phyloP scores from a whole-genome alignment of 2,329 filamentous ascomycete genomes.

The Amauroascus niger region DNA sequence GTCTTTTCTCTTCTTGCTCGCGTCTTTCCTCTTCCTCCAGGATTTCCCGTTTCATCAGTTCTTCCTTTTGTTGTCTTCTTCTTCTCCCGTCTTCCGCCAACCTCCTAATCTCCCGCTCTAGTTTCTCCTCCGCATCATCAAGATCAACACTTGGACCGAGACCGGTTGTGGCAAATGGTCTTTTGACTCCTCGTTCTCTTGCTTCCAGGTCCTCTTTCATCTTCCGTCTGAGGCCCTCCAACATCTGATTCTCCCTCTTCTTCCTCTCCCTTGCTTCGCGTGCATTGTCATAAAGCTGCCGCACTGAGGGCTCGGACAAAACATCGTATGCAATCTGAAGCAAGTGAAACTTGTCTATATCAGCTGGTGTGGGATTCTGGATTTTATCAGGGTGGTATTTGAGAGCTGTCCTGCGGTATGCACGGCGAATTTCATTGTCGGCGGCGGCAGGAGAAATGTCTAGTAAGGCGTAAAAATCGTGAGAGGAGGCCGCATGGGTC shows the following conservation, averaged over 20 bases:
- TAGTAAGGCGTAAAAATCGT: constrained; percentile 72
- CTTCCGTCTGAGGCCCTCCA: constrained; percentile 61
- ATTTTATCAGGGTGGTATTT: constrained; percentile 93
- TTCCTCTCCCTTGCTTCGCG: constrained; percentile 62
- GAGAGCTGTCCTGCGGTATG: constrained; percentile 76
- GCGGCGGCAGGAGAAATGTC: constrained; percentile 54
- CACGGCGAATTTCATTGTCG: constrained; percentile 67
- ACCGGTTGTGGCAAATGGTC: constrained; percentile 39
- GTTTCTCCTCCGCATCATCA: constrained; percentile 34
- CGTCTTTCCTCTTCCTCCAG: constrained; percentile 31
- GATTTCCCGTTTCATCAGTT: constrained; percentile 38
- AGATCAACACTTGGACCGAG: constrained; percentile 32
- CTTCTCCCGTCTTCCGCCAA: constrained; percentile 46
- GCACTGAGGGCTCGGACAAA: constrained; percentile 59
- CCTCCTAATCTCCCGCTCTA: constrained; percentile 45
- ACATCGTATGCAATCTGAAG: constrained; percentile 82
- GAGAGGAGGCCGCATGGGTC: constrained; percentile 51
- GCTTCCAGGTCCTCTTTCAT: constrained; percentile 83
- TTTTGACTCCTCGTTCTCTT: constrained; percentile 57
- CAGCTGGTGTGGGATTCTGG: constrained; percentile 53
- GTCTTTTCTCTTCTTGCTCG: constrained; percentile 29
- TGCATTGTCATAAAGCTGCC: constrained; percentile 67
- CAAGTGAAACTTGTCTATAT: constrained; percentile 72
- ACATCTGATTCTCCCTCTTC: constrained; percentile 59
- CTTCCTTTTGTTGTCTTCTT: constrained; percentile 42